phyloP scores from a whole-genome alignment of 73 alveolate species.

The Paramecium sexaurelia region DNA sequence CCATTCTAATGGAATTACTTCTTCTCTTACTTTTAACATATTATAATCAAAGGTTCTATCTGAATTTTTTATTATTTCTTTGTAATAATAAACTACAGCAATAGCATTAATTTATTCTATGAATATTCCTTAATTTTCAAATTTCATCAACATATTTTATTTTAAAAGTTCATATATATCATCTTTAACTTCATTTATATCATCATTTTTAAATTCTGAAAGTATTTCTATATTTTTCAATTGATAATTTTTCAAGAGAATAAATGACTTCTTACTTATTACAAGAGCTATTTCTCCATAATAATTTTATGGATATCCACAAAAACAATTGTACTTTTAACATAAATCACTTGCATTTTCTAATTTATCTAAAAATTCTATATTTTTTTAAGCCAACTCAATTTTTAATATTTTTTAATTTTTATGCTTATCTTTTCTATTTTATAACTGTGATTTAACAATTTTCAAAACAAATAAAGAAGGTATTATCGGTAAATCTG shows the following conservation, averaged over 20 bases:
- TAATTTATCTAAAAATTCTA: not conserved
- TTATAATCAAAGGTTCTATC: constrained; percentile 43
- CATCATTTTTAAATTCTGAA: not conserved
- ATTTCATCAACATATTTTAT: not conserved
- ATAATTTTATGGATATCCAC: constrained; percentile 41
- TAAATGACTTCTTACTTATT: not conserved
- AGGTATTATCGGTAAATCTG: not conserved
- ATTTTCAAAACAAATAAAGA: not conserved
- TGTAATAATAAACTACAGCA: constrained; percentile 26
- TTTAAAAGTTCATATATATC: not conserved
- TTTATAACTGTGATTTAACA: not conserved
- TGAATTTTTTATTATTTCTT: not conserved
- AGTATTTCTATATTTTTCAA: not conserved
- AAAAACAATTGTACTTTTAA: not conserved
- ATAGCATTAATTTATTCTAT: not conserved
- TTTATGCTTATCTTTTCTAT: not conserved
- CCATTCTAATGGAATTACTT: constrained; percentile 4
- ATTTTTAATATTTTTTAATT: not conserved
- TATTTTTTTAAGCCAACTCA: not conserved
- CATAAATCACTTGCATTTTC: not conserved
- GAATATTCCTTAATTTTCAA: not conserved
- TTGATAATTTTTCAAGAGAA: not conserved
- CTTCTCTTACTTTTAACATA: not conserved
- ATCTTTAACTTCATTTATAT: not conserved
- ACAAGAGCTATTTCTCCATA: constrained; percentile 31